A percentile compares a stretch with the other conserved stretches of the same genome.
Conservation (phyloP, 495 filamentous ascomycete species). For the Neurospora sp. region DNA sequence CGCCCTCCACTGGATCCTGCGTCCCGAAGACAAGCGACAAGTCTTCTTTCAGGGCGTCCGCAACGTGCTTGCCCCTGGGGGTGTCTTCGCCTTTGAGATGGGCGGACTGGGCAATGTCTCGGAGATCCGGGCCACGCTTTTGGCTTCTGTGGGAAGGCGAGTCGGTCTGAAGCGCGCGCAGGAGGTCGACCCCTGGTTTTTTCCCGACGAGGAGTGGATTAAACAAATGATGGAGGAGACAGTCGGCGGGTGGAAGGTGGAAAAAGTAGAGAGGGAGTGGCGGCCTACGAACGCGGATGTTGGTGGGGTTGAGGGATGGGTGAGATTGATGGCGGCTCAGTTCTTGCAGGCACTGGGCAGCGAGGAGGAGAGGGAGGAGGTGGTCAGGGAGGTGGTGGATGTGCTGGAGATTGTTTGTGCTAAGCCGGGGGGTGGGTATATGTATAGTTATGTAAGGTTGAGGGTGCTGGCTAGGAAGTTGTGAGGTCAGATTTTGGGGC, state of each 20-base stretch:
- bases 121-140: slow-evolving; percentile 52
- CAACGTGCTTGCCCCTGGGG: slow-evolving; percentile 44
- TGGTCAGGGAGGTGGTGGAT: slow-evolving; percentile 45
- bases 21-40: slow-evolving; percentile 15
- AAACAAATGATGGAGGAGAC: slow-evolving; percentile 42
- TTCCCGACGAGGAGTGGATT: slow-evolving; percentile 49
- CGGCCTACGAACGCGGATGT: slow-evolving; percentile 46
- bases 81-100: slow-evolving; percentile 60
- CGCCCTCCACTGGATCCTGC: slow-evolving; percentile 71
- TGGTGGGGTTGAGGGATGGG: slow-evolving; percentile 63
- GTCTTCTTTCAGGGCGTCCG: slow-evolving; percentile 38
- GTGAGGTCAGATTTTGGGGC: slow-evolving; percentile 12
- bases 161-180: slow-evolving; percentile 37
- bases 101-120: slow-evolving; percentile 61
- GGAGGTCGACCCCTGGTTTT: slow-evolving; percentile 60
- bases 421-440: slow-evolving; percentile 47
- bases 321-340: slow-evolving; percentile 51
- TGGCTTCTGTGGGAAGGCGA: slow-evolving; percentile 42
- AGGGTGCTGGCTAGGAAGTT: slow-evolving; percentile 50
- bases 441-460: slow-evolving; percentile 63
- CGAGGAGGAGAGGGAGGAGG: slow-evolving; percentile 38
- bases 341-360: slow-evolving; percentile 43
- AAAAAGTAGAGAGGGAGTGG: slow-evolving; percentile 52
- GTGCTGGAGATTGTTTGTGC: slow-evolving; percentile 44
- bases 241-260: slow-evolving; percentile 49